Evolutionary conservation across 495 filamentous ascomycete genomes (phyloP), one percentile per base, ranked within the genome.

Genomic region (Neurospora sp.): DNA sequence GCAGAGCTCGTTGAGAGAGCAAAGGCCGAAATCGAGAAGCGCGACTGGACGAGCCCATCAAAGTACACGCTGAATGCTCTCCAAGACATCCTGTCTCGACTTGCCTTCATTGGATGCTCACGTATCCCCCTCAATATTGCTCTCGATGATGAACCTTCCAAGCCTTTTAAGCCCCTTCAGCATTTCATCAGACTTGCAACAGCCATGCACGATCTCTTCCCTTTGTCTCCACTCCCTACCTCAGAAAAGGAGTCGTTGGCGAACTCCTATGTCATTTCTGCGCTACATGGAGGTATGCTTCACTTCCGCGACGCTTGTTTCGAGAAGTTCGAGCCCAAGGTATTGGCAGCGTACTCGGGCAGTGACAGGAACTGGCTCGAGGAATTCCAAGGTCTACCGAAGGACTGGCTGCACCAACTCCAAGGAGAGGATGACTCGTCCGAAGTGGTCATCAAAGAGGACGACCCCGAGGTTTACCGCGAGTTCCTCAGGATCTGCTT

Each of bases 91-190:
- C 39, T 82, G 20, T 81, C 77, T 54, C 76, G 79, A 1, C 69
- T 82, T 4, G 77, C 75, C 14, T 82, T 81, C 39, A 79, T 82
- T 72, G 81, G 81, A 4, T 81, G 79, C 72, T 82, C 81, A 14
- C 73, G 78, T 31, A 74, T 80, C 2, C 81, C 81, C 5, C 54
- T 71, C 2, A 66, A 54, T 3, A 72, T 77, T 35, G 44, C 72
- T 1, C 23, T 69, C 14, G 75, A 76, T 3, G 72, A 44, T 2
- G 38, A 71, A 1, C 16, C 73, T 3, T 20, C 31, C 41, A 71
- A 70, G 18, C n/a, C 69, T 9, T 78, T 62, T 31, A 79, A 77
- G 1, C 74, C 79, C 0, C 75, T 81, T 0, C 76, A 76, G 35
- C 79, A 81, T 59, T 77, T 81, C 62, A 54, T 79, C 71, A 75